Base-by-base conservation (phyloP, 1,139 yeast genomes). In the Zygosaccharomyces sapae region DNA sequence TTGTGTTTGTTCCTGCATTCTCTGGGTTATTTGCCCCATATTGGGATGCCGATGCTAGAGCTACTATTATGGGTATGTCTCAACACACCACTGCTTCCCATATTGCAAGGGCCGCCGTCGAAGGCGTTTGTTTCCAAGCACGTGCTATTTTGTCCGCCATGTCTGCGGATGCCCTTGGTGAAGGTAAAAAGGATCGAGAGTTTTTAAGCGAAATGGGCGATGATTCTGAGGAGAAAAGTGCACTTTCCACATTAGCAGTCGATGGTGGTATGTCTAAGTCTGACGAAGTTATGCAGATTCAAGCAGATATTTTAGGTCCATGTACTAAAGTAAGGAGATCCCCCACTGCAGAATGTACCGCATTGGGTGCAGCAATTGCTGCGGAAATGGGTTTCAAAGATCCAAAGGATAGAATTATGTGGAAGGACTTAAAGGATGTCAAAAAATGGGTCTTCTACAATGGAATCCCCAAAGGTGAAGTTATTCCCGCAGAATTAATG, bases 181-280 rank as follows among this genome's bases (percentile, higher is more conserved):
- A 76, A 66, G 64, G 66, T 36, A 48, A 46, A 25, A 52, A 60
- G 41, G 58, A 60, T 40, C 50, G 54, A 31, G 75, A 70, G 48
- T 71, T 73, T 60, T 56, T 72, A 44, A 75, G 72, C 46, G 71
- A 71, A 49, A 57, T 65, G 41, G 62, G 54, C 35, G 57, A 55
- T n/a, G 65, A 65, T 45, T 55, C 67, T 35, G 67, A 68, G 45
- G 71, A 66, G 47, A 64, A 68, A 51, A 64, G 72, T 12, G 80
- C 81, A 33, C 72, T 83, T 53, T 74, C 81, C 16, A 65, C 75
- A 8, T 72, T 83, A 56, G 84, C 87, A 10, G 96, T 89, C 24
- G 97, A 90, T 66, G 97, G 97, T 50, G 97, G 97, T 57, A 85
- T 90, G 94, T 86, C 96, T 35, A 81, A 86, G 61, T 89, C 96